Percentiles rank a stretch among this genome's conserved stretches.
These are phyloP conservation scores for Staphylotrichum tortipilum DNA, from an alignment of 495 filamentous ascomycete genomes.

Conservation along the genomic window DNA sequence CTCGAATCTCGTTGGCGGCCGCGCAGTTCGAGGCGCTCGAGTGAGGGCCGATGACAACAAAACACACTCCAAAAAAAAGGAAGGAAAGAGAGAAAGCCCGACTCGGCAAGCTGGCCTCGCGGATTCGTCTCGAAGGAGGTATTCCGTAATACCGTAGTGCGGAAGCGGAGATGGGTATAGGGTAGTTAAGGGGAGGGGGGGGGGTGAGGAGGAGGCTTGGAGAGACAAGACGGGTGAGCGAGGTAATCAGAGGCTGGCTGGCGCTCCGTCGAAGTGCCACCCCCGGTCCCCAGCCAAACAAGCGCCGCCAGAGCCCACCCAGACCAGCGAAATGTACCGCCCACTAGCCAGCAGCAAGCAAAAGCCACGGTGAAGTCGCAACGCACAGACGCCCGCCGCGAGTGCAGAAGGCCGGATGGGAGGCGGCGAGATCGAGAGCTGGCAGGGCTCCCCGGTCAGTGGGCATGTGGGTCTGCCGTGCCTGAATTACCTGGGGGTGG, in stretches of 20 bases:
- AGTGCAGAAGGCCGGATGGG: conserved; percentile 4
- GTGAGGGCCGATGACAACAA: no score
- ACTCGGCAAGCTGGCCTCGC: neutral
- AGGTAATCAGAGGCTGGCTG: neutral
- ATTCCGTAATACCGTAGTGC: neutral
- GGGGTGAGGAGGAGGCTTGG: no score
- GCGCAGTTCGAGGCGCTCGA: neutral
- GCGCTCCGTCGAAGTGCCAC: conserved; percentile 3
- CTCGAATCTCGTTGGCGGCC: no score
- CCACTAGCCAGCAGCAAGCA: no score
- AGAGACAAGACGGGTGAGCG: no score
- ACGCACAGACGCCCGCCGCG: conserved; percentile 11
- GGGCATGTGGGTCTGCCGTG: conserved; percentile 2
- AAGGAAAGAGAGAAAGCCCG: neutral
- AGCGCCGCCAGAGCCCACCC: no score
- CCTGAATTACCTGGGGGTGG: conserved; percentile 1
- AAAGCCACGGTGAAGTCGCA: no score
- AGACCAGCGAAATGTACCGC: conserved; percentile 1
- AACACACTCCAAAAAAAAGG: no score
- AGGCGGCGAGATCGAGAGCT: conserved; percentile 9
- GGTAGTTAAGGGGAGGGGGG: no score
- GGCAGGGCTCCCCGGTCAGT: neutral
- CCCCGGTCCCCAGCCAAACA: conserved; percentile 10
- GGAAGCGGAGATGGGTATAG: conserved; percentile 4
- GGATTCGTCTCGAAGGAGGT: neutral